Evolutionary conservation across 441 rosid species (phyloP), one percentile per base, ranked within the genome.

Genomic region (Eutrema salsugineum): DNA sequence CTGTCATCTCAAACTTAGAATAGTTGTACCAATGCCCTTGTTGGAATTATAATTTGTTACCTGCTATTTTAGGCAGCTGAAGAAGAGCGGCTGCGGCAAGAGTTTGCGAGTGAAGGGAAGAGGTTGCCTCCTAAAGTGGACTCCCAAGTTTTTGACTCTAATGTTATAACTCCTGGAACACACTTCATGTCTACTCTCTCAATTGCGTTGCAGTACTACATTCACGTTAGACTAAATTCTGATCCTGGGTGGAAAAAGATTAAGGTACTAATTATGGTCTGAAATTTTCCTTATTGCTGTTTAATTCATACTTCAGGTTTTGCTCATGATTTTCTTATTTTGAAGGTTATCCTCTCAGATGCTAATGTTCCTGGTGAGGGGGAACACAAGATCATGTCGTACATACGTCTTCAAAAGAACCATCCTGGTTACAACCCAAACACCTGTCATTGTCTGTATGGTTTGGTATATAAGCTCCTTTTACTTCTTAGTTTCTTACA

Each of bases 301-400:
- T 51, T 66, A 60, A 47, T 66, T 43, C 40, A 10, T 60, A 32
- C 46, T 70, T 65, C 66, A 54, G 48, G 66, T n/a, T 68, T 63
- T 74, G 27, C 71, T 80, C 67, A 40, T 71, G 35, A 63, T 71
- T 73, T 63, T 35, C 24, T 22, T 75, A 28, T 78, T 70, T 53
- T 86, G 77, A 78, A 93, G 98, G 97, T 93, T 68, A 86, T 93
- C 54, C 94, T 91, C 54, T 93, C 97, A 24, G 97, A 93, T 89
- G 97, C 96, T 68, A 93, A 91, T 85, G 96, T 91, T 83, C 98
- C 98, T 43, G 97, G 98, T 71, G 98, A 93, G 83, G 98, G 98
- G 74, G 98, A 93, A 76, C 98, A 93, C 79, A 91, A 93, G 80
- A 77, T 91, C 67, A 88, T 93, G 87, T 91, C 96, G 5, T 93